Percentiles rank a stretch among this genome's conserved stretches.
Evolutionary conservation across 1,139 yeast species (phyloP).

Genomic region (Zhuliangozyma blackwelliae): DNA sequence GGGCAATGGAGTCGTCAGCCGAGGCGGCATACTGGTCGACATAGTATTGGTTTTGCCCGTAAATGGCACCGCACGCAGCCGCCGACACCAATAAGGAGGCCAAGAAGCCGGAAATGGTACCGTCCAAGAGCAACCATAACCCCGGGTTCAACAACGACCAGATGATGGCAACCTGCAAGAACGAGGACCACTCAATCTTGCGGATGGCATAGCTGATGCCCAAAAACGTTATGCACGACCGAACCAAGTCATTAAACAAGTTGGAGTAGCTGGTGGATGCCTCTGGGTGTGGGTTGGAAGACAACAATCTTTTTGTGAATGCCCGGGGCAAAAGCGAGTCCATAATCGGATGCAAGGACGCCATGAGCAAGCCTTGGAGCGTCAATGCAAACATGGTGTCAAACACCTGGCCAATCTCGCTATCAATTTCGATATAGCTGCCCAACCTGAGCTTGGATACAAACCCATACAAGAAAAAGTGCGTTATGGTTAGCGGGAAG

Average conservation of each 20-base stretch:
- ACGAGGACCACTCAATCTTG: constrained; percentile 74
- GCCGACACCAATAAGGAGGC: constrained; percentile 42
- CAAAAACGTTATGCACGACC: constrained; percentile 70
- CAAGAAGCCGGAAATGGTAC: constrained; percentile 63
- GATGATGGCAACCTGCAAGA: constrained; percentile 68
- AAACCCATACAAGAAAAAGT: constrained; percentile 28
- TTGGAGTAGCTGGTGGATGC: constrained; percentile 22
- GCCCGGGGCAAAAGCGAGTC: constrained; percentile 45
- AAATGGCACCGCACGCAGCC: constrained; percentile 35
- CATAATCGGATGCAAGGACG: constrained; percentile 57
- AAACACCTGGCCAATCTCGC: constrained; percentile 7
- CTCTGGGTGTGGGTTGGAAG: constrained; percentile 31
- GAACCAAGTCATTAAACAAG: constrained; percentile 36
- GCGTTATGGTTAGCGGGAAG: constrained; percentile 33
- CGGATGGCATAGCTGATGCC: constrained; percentile 84
- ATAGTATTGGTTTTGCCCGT: constrained; percentile 23
- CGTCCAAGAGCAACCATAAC: constrained; percentile 77
- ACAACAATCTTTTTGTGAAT: constrained; percentile 24
- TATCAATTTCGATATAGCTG: constrained; percentile 6
- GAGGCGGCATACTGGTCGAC: constrained; percentile 13
- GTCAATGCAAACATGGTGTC: constrained; percentile 27
- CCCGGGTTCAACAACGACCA: constrained; percentile 78
- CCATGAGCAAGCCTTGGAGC: constrained; percentile 59
- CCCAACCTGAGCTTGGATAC: constrained; percentile 23
- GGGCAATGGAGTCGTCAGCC: constrained; percentile 28